phyloP scores from a whole-genome alignment of 495 filamentous ascomycete genomes.

The Poronia punctata region DNA sequence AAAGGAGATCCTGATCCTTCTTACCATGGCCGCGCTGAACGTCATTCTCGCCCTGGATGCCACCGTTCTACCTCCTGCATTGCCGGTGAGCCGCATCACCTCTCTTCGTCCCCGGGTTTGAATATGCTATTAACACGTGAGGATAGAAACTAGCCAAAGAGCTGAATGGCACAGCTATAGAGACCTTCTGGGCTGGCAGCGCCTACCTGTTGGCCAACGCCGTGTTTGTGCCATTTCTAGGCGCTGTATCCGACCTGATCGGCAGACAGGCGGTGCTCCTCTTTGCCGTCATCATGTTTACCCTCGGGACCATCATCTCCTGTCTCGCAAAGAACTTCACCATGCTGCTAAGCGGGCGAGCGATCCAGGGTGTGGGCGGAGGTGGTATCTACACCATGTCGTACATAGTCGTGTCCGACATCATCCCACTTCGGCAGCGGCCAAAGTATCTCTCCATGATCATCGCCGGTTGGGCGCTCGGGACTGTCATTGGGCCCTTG shows the following conservation, averaged over 20 bases:
- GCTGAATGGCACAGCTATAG: slow-evolving; percentile 47
- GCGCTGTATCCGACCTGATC: slow-evolving; percentile 45
- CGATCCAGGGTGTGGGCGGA: slow-evolving; percentile 32
- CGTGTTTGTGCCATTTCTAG: slow-evolving; percentile 43
- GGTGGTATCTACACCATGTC: slow-evolving; percentile 26
- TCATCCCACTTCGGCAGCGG: slow-evolving; percentile 47
- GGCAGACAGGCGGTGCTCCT: slow-evolving; percentile 41
- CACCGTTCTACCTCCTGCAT: neutral
- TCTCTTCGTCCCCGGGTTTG: neutral
- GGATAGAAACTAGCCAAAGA: slow-evolving; percentile 31
- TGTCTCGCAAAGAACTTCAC: slow-evolving; percentile 10
- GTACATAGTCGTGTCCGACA: slow-evolving; percentile 26
- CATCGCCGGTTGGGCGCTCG: slow-evolving; percentile 41
- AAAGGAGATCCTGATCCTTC: neutral
- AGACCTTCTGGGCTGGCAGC: slow-evolving; percentile 52
- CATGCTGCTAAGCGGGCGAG: slow-evolving; percentile 25
- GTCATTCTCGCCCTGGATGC: slow-evolving; percentile 2
- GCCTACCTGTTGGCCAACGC: slow-evolving; percentile 45
- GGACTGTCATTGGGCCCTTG: slow-evolving; percentile 58
- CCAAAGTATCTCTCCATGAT: slow-evolving; percentile 36
- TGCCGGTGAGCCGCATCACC: neutral
- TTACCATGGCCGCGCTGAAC: slow-evolving; percentile 1
- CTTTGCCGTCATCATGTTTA: slow-evolving; percentile 43
- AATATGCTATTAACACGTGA: no score
- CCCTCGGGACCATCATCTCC: slow-evolving; percentile 20